Evolutionary conservation across 2,329 filamentous ascomycete genomes (phyloP).

Genomic region (Ophiocordyceps polyrhachis-furcata): DNA sequence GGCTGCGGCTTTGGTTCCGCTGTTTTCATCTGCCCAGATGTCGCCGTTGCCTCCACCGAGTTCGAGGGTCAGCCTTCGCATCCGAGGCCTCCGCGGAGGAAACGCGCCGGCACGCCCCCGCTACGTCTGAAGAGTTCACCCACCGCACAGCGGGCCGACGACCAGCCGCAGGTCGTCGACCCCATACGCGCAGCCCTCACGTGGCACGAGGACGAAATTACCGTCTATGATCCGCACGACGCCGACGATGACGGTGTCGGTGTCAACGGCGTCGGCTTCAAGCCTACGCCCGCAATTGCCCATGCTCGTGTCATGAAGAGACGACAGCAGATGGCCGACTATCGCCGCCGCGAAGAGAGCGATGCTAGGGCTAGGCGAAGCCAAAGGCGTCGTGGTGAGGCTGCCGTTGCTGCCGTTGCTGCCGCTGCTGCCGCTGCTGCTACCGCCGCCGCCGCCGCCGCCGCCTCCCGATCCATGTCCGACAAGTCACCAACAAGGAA

Average conservation of each 20-base stretch:
- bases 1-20: neutral
- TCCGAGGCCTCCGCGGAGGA: conserved; percentile 13
- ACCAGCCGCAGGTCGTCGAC: conserved; percentile 24
- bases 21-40: neutral
- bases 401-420: conserved; percentile 7
- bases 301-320: conserved; percentile 37
- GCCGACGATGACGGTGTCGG: conserved; percentile 48
- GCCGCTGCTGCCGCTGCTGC: conserved; percentile 8
- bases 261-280: conserved; percentile 50
- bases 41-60: neutral
- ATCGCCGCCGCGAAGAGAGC: conserved; percentile 39
- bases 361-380: conserved; percentile 39
- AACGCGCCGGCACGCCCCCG: conserved; percentile 20
- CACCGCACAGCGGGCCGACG: conserved; percentile 6
- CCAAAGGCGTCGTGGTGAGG: conserved; percentile 25
- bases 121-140: conserved; percentile 10
- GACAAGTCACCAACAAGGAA: conserved; percentile 13
- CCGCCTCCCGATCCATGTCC: conserved; percentile 6
- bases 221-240: conserved; percentile 44
- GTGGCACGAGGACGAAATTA: conserved; percentile 52
- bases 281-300: conserved; percentile 41
- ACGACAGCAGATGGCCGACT: conserved; percentile 42
- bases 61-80: neutral
- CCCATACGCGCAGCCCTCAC: conserved; percentile 40
- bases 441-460: conserved; percentile 7